Base-by-base conservation (phyloP, 306 rosid genomes). In the Cicer bijugum region DNA sequence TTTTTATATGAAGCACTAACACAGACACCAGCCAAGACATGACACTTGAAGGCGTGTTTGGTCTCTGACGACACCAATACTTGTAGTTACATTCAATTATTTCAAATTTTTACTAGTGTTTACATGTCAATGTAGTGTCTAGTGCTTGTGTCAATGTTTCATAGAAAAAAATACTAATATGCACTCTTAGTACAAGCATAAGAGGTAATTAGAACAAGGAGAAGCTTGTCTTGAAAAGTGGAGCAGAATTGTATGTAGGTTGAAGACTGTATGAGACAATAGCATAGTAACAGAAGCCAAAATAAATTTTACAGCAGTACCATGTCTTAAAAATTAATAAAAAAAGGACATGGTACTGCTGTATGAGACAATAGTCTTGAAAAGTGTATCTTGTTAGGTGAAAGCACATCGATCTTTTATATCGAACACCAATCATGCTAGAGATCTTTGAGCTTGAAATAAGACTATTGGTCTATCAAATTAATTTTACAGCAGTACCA, bases 191-290 rank as follows among this genome's bases (percentile, higher is more conserved):
- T 50, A 14, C 20, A 50, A 14, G 20, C 15, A 14, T 50, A 50
- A 53, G 53, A 53, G 39, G 47, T 33, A 57, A 67, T 8, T 38
- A 66, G 68, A 77, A 10, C 52, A 28, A 7, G 14, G 15, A 58
- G 15, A 57, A 28, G 1, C 7, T 55, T 55, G 60, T 55, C 35
- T 17, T 55, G 61, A 19, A 55, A 4, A 57, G 37, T 72, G 45
- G 43, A 15, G 37, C 23, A 60, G 15, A 47, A 12, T 39, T 74
- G 20, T 50, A 11, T 37, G 14, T 15, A 39, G 19, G 66, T 69
- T 67, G 58, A 19, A 74, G 38, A 37, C 48, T 79, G 47, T 56
- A 19, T 12, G 10, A 20, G 42, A 80, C 38, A 37, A 62, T 28
- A n/a, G 48, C 35, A 23, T 48, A 53, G 45, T 60, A 50, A 42